Percentiles rank a stretch among this genome's conserved stretches.
These are phyloP conservation scores for Moesziomyces globuligerus DNA, from an alignment of 1,284 basidiomycete species.

Conservation along the genomic window DNA sequence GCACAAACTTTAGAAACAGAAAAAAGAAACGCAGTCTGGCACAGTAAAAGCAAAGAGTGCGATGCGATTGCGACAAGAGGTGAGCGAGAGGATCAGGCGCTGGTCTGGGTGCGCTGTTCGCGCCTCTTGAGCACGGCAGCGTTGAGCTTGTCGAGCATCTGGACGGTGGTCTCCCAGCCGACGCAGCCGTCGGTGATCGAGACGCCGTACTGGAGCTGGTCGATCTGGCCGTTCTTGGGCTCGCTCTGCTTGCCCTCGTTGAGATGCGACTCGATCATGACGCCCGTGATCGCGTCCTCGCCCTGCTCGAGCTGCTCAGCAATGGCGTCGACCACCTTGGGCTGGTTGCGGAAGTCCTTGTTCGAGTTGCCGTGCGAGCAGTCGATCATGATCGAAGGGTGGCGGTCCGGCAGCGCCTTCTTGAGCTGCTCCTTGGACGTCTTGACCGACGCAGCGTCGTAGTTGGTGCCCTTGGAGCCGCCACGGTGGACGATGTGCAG, in stretches of 20 bases:
- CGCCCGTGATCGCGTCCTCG: conserved; percentile 84
- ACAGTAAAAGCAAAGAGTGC: background rate
- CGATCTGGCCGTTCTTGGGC: conserved; percentile 62
- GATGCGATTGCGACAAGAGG: background rate
- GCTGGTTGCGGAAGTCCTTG: conserved; percentile 67
- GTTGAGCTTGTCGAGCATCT: conserved; percentile 67
- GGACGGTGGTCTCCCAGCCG: conserved; percentile 81
- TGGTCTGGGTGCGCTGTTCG: conserved; percentile 7
- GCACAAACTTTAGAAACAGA: no score
- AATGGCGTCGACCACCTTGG: conserved; percentile 75
- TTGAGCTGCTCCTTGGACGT: conserved; percentile 80
- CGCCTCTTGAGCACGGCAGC: conserved; percentile 52
- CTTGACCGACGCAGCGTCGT: conserved; percentile 76
- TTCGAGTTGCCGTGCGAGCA: conserved; percentile 66
- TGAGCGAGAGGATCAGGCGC: conserved; percentile 9
- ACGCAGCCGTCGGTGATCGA: conserved; percentile 76
- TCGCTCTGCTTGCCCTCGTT: conserved; percentile 71
- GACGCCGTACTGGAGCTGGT: conserved; percentile 65
- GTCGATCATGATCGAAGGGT: conserved; percentile 65
- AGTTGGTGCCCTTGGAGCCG: conserved; percentile 69
- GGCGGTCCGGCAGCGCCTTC: conserved; percentile 54
- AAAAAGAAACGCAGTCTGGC: no score
- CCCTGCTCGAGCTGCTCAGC: conserved; percentile 82
- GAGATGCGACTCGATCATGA: conserved; percentile 96
- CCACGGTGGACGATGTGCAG: conserved; percentile 67